Evolutionary conservation across 164 flowering plant genomes (phyloP), one percentile per base, ranked within the genome.

Genomic region (Protea cynaroides): DNA sequence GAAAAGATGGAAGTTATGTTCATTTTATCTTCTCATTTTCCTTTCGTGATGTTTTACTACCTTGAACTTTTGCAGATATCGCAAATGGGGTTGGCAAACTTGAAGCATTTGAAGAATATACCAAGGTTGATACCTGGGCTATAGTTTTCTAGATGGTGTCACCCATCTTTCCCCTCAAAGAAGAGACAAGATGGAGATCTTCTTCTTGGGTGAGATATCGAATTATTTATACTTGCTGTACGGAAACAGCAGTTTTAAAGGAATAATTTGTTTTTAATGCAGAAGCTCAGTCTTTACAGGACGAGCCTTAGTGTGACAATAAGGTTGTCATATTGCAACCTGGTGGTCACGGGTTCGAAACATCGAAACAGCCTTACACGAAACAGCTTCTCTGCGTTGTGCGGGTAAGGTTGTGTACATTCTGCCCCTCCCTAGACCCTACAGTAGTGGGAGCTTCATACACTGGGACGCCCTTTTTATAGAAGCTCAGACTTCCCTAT

Each of bases 111-210:
- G 96, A 92, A 75, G 85, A 80, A 72, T 62, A 86, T 65, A 83
- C 96, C 23, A 91, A 75, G 74, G 85, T 94, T 66, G 85, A 83
- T 61, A 80, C 96, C 70, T 97, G 99, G 96, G 98, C 61, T 92
- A 86, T 69, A 81, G 72, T 70, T 94, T 96, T 66, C 75, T 95
- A 58, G 84, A 88, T 65, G 99, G 92, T 79, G 96, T 89, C 64
- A 95, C 97, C 34, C 64, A 7, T 15, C 84, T 64, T 92, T 97
- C 72, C 71, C 97, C 97, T 72, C 86, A 21, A 11, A 79, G 72
- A 77, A 83, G 97, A 69, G 97, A 95, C 80, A 95, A 92, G 78
- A 95, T 92, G 97, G 97, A 89, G 72, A 91, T 96, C 29, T 94
- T 94, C 80, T 94, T 89, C 71, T 74, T 94, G 75, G 98, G 96